Percentiles rank a stretch among this genome's conserved stretches.
phyloP scores from a whole-genome alignment of 2,329 filamentous ascomycete species.

The Phymatotrichopsis omnivora region DNA sequence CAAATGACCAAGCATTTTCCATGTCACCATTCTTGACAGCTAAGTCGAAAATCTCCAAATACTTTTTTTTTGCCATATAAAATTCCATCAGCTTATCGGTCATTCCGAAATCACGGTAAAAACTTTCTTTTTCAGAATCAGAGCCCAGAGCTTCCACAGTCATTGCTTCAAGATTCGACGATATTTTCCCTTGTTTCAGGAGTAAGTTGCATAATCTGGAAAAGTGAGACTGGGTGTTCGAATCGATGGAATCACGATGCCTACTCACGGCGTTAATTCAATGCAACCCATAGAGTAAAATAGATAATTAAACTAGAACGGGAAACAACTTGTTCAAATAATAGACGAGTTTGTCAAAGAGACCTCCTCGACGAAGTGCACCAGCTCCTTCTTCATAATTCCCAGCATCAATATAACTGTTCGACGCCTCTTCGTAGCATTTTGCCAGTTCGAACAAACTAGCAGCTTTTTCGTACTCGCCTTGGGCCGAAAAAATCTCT shows the following conservation, averaged over 20 bases:
- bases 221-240: background rate
- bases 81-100: background rate
- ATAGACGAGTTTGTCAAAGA: conserved; percentile 5
- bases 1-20: background rate
- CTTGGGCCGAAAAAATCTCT: conserved; percentile 13
- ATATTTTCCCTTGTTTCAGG: conserved; percentile 15
- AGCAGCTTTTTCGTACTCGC: conserved; percentile 13
- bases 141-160: background rate
- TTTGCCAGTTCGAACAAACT: background rate
- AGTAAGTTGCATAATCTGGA: conserved; percentile 12
- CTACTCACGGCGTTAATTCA: background rate
- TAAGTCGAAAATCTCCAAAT: background rate
- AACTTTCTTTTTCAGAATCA: conserved; percentile 17
- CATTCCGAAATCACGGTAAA: conserved; percentile 12
- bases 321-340: conserved; percentile 11
- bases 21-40: background rate
- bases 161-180: background rate
- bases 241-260: background rate
- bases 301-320: background rate
- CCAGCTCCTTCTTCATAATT: conserved; percentile 11
- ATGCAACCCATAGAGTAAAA: too few species aligned
- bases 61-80: background rate
- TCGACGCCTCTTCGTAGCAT: conserved; percentile 6
- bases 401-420: background rate
- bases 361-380: conserved; percentile 2